phyloP scores from a whole-genome alignment of 2,329 filamentous ascomycete species.

The Ophiocordyceps robertsii region DNA sequence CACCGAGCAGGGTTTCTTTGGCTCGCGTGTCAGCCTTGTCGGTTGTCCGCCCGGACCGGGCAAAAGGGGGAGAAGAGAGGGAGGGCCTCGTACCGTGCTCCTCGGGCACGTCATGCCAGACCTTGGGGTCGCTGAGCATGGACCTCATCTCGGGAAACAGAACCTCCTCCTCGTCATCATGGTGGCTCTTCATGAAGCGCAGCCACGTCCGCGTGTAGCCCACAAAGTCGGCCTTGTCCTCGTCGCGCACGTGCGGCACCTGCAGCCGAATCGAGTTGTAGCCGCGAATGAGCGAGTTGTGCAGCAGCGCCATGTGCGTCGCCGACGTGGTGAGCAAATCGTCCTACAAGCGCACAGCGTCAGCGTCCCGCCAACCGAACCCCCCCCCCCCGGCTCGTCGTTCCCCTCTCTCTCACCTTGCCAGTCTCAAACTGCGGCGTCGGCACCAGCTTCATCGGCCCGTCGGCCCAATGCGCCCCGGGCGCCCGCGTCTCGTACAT shows the following conservation, averaged over 20 bases:
- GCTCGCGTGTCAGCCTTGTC: background rate
- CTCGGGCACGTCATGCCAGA: constrained; percentile 38
- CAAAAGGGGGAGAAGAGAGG: no score
- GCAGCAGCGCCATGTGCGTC: constrained; percentile 47
- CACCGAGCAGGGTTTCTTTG: constrained; percentile 33
- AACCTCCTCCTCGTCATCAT: constrained; percentile 44
- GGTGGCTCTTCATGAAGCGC: constrained; percentile 45
- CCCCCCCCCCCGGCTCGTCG: no score
- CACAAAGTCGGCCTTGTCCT: constrained; percentile 43
- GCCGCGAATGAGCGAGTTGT: constrained; percentile 49
- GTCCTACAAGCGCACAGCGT: constrained; percentile 20
- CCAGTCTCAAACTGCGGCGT: constrained; percentile 40
- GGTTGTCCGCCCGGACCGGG: background rate
- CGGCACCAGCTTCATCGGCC: constrained; percentile 37
- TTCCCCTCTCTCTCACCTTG: constrained; percentile 27
- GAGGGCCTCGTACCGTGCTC: constrained; percentile 34
- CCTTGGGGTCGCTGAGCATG: constrained; percentile 31
- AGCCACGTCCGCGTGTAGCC: constrained; percentile 44
- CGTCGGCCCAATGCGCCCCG: constrained; percentile 35
- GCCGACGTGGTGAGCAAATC: constrained; percentile 46
- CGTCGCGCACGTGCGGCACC: constrained; percentile 33
- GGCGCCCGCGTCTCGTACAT: constrained; percentile 14
- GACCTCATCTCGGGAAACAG: constrained; percentile 42
- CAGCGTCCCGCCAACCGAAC: background rate
- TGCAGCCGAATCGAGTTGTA: constrained; percentile 52